Percentiles rank a stretch among this genome's conserved stretches.
phyloP scores from a whole-genome alignment of 495 filamentous ascomycete species.

The Aspergillus nidulans region DNA sequence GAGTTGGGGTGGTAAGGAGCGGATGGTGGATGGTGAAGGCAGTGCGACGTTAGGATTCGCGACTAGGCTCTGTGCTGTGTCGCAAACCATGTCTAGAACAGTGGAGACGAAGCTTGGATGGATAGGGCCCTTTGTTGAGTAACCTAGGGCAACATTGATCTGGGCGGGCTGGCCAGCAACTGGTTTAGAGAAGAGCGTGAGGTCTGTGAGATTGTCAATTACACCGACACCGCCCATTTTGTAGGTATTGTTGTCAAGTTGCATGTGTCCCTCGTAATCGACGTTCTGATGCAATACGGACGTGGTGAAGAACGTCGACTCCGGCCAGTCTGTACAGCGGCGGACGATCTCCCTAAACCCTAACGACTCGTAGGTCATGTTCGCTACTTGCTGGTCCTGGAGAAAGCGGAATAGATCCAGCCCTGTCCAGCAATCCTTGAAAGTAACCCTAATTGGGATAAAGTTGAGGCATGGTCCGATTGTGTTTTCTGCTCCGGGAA shows the following conservation, averaged over 20 bases:
- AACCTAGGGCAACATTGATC: conserved; percentile 42
- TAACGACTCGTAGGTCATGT: conserved; percentile 54
- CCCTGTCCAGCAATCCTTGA: conserved; percentile 44
- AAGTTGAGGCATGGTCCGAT: conserved; percentile 59
- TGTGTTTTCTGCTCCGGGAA: conserved; percentile 51
- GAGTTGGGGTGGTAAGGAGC: conserved; percentile 29
- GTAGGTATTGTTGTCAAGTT: conserved; percentile 45
- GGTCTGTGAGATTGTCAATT: conserved; percentile 48
- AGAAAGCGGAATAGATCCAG: conserved; percentile 51
- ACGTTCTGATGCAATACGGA: conserved; percentile 48
- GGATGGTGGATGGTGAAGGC: conserved; percentile 38
- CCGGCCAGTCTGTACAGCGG: conserved; percentile 56
- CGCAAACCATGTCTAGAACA: conserved; percentile 48
- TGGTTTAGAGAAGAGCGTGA: conserved; percentile 46
- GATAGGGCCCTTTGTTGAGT: conserved; percentile 42
- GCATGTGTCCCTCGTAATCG: conserved; percentile 36
- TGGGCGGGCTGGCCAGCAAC: conserved; percentile 27
- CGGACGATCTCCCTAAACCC: conserved; percentile 57
- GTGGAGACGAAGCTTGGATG: conserved; percentile 35
- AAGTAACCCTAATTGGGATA: conserved; percentile 52
- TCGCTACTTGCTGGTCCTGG: conserved; percentile 56
- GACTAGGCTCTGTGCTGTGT: conserved; percentile 41
- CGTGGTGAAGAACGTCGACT: conserved; percentile 45
- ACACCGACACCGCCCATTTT: conserved; percentile 46
- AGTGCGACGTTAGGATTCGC: conserved; percentile 39